Evolutionary conservation across 2,329 filamentous ascomycete species (phyloP).

Genomic region (Fusarium sublunatum): DNA sequence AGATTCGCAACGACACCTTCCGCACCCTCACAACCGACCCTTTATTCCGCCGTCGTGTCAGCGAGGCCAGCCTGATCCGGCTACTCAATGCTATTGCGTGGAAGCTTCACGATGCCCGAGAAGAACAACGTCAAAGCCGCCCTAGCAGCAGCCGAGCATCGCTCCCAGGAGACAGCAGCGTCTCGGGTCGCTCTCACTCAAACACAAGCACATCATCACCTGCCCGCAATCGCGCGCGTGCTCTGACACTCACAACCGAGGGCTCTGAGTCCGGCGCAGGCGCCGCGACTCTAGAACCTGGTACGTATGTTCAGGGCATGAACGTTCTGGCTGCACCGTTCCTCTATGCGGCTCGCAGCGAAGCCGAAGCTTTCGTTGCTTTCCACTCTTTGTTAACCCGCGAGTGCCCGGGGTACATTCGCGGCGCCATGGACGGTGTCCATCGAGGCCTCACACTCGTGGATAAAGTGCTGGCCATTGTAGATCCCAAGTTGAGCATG

Average conservation of each 20-base stretch:
- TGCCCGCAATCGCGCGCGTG: conserved; percentile 64
- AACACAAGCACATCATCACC: conserved; percentile 57
- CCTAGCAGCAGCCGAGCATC: conserved; percentile 54
- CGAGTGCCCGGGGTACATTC: conserved; percentile 93
- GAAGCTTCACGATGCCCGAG: conserved; percentile 84
- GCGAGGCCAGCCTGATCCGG: conserved; percentile 92
- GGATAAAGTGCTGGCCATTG: conserved; percentile 89
- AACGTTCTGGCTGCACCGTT: conserved; percentile 97
- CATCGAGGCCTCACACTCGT: conserved; percentile 91
- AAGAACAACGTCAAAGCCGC: conserved; percentile 57
- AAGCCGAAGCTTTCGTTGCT: conserved; percentile 92
- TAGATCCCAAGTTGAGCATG: conserved; percentile 86
- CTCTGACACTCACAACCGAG: conserved; percentile 71
- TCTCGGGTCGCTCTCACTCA: conserved; percentile 51
- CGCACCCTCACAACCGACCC: conserved; percentile 95
- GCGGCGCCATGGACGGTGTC: conserved; percentile 96
- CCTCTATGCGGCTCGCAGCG: conserved; percentile 91
- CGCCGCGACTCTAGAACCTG: conserved; percentile 69
- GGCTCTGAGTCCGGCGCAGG: conserved; percentile 69
- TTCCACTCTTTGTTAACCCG: conserved; percentile 88
- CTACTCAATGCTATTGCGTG: conserved; percentile 95
- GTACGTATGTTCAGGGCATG: conserved; percentile 98
- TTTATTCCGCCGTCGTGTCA: conserved; percentile 94
- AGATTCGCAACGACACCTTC: conserved; percentile 98
- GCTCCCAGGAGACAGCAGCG: conserved; percentile 49